phyloP scores from a whole-genome alignment of 352 stramenopile species.

The Pythium oligandrum region DNA sequence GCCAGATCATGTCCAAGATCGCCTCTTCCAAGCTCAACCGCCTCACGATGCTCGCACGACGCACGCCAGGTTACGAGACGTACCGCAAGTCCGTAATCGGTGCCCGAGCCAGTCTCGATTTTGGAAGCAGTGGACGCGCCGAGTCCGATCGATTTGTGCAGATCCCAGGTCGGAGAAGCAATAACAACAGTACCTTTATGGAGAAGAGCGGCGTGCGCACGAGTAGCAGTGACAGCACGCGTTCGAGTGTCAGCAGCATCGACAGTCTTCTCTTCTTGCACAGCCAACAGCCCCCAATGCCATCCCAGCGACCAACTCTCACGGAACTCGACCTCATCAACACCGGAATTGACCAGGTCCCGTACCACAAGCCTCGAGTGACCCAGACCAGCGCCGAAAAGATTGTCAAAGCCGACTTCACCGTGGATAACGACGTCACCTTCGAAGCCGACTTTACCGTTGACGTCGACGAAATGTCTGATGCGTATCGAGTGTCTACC shows the following conservation, averaged over 20 bases:
- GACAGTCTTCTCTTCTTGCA: background rate
- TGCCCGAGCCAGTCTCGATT: background rate
- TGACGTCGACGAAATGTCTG: no score
- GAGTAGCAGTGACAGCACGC: constrained; percentile 12
- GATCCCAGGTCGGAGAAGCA: no score
- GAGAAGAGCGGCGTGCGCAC: background rate
- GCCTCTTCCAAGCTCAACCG: constrained; percentile 31
- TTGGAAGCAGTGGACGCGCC: no score
- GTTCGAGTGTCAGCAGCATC: constrained; percentile 2
- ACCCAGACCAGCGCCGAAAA: no score
- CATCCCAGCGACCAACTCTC: background rate
- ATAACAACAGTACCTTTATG: no score
- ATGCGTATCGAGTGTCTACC: no score
- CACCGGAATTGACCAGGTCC: background rate
- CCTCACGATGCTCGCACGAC: constrained; percentile 16
- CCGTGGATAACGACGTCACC: no score
- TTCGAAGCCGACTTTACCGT: no score
- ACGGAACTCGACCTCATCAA: background rate
- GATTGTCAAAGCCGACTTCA: no score
- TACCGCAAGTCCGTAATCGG: constrained; percentile 13
- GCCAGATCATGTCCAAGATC: constrained; percentile 47
- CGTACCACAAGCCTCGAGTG: background rate
- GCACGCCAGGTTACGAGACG: constrained; percentile 5
- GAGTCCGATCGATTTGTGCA: no score
- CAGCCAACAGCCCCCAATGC: background rate